Evolutionary conservation across 495 filamentous ascomycete genomes (phyloP), one percentile per base, ranked within the genome.

Genomic region (Lophiotrema nucula): DNA sequence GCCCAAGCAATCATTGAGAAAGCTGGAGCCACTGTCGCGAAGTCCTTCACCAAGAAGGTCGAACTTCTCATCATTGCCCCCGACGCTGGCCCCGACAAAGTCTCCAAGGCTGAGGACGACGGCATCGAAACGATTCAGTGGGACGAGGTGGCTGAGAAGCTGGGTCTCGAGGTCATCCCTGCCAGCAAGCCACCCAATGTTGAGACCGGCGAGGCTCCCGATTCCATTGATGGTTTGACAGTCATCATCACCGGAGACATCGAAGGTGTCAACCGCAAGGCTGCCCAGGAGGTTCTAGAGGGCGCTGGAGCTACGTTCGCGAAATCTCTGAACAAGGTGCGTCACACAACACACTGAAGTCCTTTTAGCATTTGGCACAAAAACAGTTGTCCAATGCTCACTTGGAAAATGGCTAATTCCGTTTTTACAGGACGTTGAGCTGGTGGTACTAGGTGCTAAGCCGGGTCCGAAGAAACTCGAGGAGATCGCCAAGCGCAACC

Each of bases 321-420:
- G 24, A 60, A 60, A 43, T 54, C 57, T 22, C 43, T 60, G 8
- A 60, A 60, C 50, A 60, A 60, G n/a, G n/a, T n/a, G n/a, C n/a
- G n/a, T n/a, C n/a, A n/a, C n/a, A n/a, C n/a, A n/a, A n/a, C n/a
- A n/a, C n/a, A n/a, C n/a, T n/a, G n/a, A n/a, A n/a, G n/a, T n/a
- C n/a, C n/a, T n/a, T n/a, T n/a, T n/a, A n/a, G n/a, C n/a, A n/a
- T n/a, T n/a, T n/a, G n/a, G n/a, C n/a, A n/a, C n/a, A n/a, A n/a
- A n/a, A n/a, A n/a, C n/a, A n/a, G n/a, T n/a, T n/a, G n/a, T n/a
- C n/a, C n/a, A n/a, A n/a, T n/a, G n/a, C n/a, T n/a, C n/a, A n/a
- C n/a, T n/a, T n/a, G n/a, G n/a, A n/a, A n/a, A n/a, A n/a, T n/a
- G n/a, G n/a, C n/a, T n/a, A n/a, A n/a, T n/a, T n/a, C n/a, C n/a